Base-by-base conservation (phyloP, 352 stramenopile species). In the Pythium folliculosum region DNA sequence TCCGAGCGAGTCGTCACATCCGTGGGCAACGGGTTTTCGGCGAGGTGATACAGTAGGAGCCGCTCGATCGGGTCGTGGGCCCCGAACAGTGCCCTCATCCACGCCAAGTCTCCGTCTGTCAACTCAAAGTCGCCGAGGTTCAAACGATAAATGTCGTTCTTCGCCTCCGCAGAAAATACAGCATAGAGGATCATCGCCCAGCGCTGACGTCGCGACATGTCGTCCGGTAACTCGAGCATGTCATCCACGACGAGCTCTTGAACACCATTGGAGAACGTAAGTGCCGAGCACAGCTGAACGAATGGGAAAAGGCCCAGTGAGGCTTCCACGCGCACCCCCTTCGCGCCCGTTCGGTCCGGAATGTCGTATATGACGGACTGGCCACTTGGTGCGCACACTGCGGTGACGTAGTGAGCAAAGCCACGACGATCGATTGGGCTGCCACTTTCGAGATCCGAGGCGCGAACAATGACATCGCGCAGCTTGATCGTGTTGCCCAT, bases 81-180 rank as follows among this genome's bases (percentile, higher is more conserved):
- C n/a, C 54, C 56, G 45, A 63, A 63, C 0, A 63, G 43, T 19
- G 47, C 43, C 21, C n/a, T 27, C 56, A 63, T 63, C 56, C 56
- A 63, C 13, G 30, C 44, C 23, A 63, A 2, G 37, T 63, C 56
- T 10, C 23, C 22, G 13, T 63, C 56, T 2, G 56, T 63, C 23
- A 63, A 23, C 44, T 54, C 44, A 19, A 63, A 63, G 38, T 63
- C 56, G 19, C 44, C 43, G 1, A 63, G 19, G 19, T 45, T 45
- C 19, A 63, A 17, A 19, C 25, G 19, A 5, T 17, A 5, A 19
- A 63, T 54, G 17, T 63, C 40, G 43, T 63, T 53, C 2, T 13
- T 43, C 23, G 43, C 56, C 17, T 63, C 56, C 3, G 56, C 43
- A 21, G 56, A 63, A 21, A 63, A 54, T 12, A 63, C 3, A 7